phyloP scores from a whole-genome alignment of 768 basidiomycete species.

The Dioszegia crocea region DNA sequence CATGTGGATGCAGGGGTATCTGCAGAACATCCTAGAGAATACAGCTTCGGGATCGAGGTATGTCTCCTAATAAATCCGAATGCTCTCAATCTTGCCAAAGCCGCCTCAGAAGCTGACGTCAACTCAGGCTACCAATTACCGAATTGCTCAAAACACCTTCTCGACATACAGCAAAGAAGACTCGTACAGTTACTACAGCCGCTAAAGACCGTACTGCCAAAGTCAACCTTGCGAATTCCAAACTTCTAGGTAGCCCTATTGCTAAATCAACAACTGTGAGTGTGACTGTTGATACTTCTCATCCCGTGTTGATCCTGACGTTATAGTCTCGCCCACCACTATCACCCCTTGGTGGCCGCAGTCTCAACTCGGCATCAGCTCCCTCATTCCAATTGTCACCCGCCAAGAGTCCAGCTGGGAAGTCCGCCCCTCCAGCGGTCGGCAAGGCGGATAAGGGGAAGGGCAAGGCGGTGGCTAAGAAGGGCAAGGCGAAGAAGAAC shows the following conservation, averaged over 20 bases:
- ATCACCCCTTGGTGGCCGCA: constrained; percentile 36
- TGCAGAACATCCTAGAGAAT: constrained; percentile 29
- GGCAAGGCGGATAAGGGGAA: constrained; percentile 6
- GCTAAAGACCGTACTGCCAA: constrained; percentile 37
- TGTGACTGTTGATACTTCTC: neutral
- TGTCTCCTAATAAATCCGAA: neutral
- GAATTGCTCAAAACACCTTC: constrained; percentile 48
- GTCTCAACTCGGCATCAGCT: constrained; percentile 15
- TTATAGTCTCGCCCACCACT: constrained; percentile 17
- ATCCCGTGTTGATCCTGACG: neutral
- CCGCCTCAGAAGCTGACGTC: too few species aligned
- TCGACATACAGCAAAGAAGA: constrained; percentile 43
- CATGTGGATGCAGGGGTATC: constrained; percentile 46
- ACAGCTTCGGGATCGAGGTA: constrained; percentile 8
- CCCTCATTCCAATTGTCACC: neutral
- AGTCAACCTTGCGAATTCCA: constrained; percentile 28
- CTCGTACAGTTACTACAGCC: constrained; percentile 37
- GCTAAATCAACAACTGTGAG: constrained; percentile 4
- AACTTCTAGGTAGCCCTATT: constrained; percentile 25
- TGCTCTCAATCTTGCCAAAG: too few species aligned
- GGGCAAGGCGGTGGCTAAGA: constrained; percentile 7
- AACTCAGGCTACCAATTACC: constrained; percentile 30
- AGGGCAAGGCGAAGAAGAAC: constrained; percentile 1
- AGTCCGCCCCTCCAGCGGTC: neutral
- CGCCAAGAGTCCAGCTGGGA: neutral